These are phyloP conservation scores for Trichosporon ovoides DNA, from an alignment of 1,284 basidiomycete species.

Conservation along the genomic window DNA sequence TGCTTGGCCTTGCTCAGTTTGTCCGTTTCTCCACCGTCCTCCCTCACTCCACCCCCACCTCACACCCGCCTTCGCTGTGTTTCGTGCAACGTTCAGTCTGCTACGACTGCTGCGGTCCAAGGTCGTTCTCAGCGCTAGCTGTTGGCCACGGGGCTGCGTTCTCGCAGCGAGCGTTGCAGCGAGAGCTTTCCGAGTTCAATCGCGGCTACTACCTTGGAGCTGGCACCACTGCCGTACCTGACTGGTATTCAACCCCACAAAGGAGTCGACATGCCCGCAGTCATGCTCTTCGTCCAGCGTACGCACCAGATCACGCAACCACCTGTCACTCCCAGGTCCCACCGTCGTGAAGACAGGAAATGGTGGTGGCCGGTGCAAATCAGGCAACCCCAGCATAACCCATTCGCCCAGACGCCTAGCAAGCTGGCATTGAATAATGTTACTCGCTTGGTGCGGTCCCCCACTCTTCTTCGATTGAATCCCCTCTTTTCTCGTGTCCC, in stretches of 20 bases:
- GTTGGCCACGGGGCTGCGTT: no score
- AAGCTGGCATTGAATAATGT: background rate
- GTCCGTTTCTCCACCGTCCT: background rate
- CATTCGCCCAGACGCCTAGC: background rate
- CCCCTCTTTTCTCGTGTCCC: background rate
- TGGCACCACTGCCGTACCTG: no score
- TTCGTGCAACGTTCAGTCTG: no score
- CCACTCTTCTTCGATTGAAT: background rate
- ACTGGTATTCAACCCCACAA: no score
- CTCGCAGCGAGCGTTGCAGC: no score
- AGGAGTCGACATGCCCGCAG: background rate
- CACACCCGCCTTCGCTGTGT: background rate
- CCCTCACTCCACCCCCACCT: background rate
- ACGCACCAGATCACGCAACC: background rate
- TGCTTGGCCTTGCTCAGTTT: background rate
- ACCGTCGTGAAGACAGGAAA: background rate
- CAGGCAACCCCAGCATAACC: background rate
- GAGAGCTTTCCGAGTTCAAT: no score
- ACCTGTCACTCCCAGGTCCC: background rate
- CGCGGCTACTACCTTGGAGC: no score
- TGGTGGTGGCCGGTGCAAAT: conserved; percentile 1
- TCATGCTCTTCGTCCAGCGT: conserved; percentile 4
- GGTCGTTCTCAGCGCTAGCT: no score
- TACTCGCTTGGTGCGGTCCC: background rate
- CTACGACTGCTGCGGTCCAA: no score